phyloP scores from a whole-genome alignment of 208 protist genomes.

The Acanthamoeba sp. region DNA sequence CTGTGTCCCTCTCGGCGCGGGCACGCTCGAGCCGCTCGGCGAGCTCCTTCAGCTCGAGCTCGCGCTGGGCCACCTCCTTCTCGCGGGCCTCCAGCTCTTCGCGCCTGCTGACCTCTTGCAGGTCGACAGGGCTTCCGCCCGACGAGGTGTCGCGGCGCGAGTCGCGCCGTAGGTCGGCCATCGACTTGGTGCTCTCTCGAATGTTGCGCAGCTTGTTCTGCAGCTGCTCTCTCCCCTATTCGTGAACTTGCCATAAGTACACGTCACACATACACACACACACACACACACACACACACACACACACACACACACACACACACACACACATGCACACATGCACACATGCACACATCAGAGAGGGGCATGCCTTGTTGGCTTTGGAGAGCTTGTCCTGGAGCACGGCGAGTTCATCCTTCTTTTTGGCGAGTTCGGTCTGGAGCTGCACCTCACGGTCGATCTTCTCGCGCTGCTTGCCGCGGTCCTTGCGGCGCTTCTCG shows the following conservation, averaged over 20 bases:
- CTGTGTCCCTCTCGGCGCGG: neutral
- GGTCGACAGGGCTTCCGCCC: neutral
- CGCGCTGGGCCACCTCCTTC: neutral
- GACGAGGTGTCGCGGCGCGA: neutral
- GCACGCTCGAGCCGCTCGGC: neutral
- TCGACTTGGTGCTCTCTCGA: neutral
- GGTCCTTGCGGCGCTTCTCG: conserved; percentile 7
- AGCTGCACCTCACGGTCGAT: conserved; percentile 8
- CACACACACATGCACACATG: neutral
- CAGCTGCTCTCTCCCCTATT: neutral
- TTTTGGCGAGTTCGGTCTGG: conserved; percentile 27
- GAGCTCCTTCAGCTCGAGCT: neutral
- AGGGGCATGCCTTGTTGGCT: conserved; percentile 24
- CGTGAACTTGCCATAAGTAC: neutral
- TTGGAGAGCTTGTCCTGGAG: neutral
- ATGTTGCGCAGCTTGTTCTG: neutral
- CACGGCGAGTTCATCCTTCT: neutral
- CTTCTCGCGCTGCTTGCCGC: conserved; percentile 25
- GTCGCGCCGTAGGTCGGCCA: neutral
- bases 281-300: neutral
- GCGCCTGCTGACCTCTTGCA: neutral
- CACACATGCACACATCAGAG: too few species aligned
- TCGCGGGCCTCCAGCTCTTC: neutral
- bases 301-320: neutral
- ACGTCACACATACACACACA: neutral